phyloP scores from a whole-genome alignment of 257 asterid species.

The Primulina eburnea region DNA sequence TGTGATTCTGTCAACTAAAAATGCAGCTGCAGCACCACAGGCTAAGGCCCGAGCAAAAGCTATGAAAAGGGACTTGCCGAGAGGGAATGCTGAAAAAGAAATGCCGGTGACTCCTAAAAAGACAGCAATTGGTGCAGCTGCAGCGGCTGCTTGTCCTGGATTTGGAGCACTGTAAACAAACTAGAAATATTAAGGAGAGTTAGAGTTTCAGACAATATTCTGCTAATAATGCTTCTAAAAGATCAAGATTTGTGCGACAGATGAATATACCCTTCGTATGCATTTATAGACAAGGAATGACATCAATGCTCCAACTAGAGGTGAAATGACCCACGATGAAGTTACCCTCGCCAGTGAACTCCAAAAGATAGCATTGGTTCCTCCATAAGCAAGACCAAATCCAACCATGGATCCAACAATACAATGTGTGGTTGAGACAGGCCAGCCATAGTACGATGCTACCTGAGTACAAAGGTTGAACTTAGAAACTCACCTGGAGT shows the following conservation, averaged over 20 bases:
- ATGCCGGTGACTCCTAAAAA: constrained; percentile 77
- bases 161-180: constrained; percentile 95
- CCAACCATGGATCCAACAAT: constrained; percentile 99
- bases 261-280: constrained; percentile 77
- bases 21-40: constrained; percentile 61
- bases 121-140: constrained; percentile 87
- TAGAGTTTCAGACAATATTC: constrained; percentile 25
- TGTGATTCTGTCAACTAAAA: constrained; percentile 53
- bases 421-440: constrained; percentile 94
- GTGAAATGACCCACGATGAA: constrained; percentile 90
- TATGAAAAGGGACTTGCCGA: constrained; percentile 43
- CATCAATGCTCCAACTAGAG: constrained; percentile 70
- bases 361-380: constrained; percentile 92
- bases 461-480: constrained; percentile 44
- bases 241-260: not conserved
- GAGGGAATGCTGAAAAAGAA: constrained; percentile 79
- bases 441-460: constrained; percentile 95
- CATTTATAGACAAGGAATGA: constrained; percentile 90
- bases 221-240: not conserved
- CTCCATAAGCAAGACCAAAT: constrained; percentile 86
- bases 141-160: constrained; percentile 95
- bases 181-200: constrained; percentile 47
- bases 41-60: constrained; percentile 68
- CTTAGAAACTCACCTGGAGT: constrained; percentile 5
- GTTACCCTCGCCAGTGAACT: constrained; percentile 85